phyloP scores from a whole-genome alignment of 148 eudicot genomes.

The Rhododendron vialii region DNA sequence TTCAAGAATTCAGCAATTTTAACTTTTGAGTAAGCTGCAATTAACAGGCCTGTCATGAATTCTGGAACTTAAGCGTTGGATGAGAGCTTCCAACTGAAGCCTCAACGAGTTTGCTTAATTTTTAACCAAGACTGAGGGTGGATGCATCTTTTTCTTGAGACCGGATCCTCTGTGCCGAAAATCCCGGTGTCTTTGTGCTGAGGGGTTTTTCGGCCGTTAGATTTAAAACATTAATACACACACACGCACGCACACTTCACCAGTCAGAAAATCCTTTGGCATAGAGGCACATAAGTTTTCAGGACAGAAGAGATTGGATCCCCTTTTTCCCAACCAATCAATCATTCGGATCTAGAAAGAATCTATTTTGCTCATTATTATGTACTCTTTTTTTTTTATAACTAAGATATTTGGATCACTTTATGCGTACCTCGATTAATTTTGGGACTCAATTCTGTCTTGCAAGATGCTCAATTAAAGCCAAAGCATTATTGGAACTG shows the following conservation, averaged over 20 bases:
- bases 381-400: not conserved
- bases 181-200: fast-evolving
- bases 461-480: no score
- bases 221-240: no score
- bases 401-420: not conserved
- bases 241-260: no score
- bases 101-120: not conserved
- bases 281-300: no score
- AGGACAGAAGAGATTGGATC: no score
- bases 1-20: not conserved
- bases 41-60: not conserved
- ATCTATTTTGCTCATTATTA: not conserved
- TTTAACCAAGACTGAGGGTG: not conserved
- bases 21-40: not conserved
- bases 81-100: not conserved
- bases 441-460: no score
- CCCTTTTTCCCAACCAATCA: not conserved
- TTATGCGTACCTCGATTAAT: no score
- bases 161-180: no score
- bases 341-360: not conserved
- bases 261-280: no score
- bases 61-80: not conserved
- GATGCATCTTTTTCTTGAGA: not conserved
- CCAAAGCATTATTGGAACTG: no score
- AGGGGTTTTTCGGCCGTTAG: no score